These are phyloP conservation scores for Komagataella pseudopastoris DNA, from an alignment of 805 yeast genomes.

Conservation along the genomic window DNA sequence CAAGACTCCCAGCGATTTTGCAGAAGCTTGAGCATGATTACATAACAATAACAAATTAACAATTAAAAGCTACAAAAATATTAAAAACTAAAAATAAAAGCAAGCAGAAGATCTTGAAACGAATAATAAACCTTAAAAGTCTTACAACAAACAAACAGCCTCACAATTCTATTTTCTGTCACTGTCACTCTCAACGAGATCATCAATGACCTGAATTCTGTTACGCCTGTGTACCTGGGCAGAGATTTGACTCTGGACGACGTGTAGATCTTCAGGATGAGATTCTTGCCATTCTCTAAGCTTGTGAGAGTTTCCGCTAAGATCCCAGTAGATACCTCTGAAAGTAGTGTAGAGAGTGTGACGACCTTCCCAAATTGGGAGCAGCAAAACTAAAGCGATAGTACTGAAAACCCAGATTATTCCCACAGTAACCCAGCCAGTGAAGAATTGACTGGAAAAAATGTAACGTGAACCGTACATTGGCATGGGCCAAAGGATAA, in stretches of 20 bases:
- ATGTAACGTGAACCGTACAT: conserved; percentile 76
- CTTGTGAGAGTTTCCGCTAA: conserved; percentile 62
- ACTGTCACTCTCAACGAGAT: not conserved
- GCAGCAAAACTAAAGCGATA: conserved; percentile 46
- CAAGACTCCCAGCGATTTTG: not conserved
- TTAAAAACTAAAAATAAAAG: too few species aligned
- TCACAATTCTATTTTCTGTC: not conserved
- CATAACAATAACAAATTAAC: not conserved
- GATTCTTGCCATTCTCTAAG: conserved; percentile 61
- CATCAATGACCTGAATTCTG: conserved; percentile 11
- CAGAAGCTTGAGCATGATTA: not conserved
- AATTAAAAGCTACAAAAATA: not conserved
- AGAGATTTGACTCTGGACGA: conserved; percentile 51
- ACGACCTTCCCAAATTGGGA: conserved; percentile 68
- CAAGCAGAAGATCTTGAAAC: not conserved
- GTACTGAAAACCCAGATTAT: conserved; percentile 72
- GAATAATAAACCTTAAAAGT: not conserved
- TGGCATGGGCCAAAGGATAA: conserved; percentile 88
- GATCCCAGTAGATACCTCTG: conserved; percentile 81
- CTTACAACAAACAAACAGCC: not conserved
- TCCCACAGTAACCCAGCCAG: conserved; percentile 81
- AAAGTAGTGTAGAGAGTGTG: conserved; percentile 45
- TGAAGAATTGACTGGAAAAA: conserved; percentile 64
- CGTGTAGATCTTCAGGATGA: conserved; percentile 67
- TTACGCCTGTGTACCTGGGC: conserved; percentile 19